These are phyloP conservation scores for Neofusicoccum cordaticola DNA, from an alignment of 2,329 filamentous ascomycete genomes.

Conservation along the genomic window DNA sequence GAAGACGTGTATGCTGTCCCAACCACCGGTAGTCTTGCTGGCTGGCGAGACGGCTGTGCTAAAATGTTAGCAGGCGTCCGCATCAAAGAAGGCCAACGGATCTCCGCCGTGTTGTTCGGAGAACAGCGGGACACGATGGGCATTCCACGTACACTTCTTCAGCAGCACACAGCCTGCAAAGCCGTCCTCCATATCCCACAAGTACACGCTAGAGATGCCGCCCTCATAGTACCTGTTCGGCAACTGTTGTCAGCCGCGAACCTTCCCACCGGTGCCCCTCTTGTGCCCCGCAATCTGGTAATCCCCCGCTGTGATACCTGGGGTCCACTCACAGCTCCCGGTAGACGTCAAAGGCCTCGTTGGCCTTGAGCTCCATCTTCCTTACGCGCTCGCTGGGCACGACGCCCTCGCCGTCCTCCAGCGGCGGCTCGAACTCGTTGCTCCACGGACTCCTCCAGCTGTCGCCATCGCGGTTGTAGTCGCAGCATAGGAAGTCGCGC, in stretches of 20 bases:
- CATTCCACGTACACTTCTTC: slow-evolving; percentile 72
- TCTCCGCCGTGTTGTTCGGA: neutral
- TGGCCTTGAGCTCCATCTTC: slow-evolving; percentile 90
- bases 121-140: neutral
- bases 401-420: slow-evolving; percentile 74
- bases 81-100: neutral
- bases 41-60: slow-evolving; percentile 63
- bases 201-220: slow-evolving; percentile 91
- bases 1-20: slow-evolving; percentile 99
- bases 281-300: neutral
- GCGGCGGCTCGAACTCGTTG: slow-evolving; percentile 93
- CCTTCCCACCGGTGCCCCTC: neutral
- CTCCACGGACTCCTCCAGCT: slow-evolving; percentile 98
- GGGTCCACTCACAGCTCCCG: slow-evolving; percentile 66
- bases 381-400: slow-evolving; percentile 87
- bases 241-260: slow-evolving; percentile 20
- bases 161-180: slow-evolving; percentile 94
- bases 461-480: slow-evolving; percentile 99
- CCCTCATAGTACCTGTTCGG: slow-evolving; percentile 78
- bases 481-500: slow-evolving; percentile 95
- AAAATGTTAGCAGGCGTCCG: neutral
- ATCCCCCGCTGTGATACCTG: neutral
- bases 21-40: slow-evolving; percentile 71
- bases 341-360: slow-evolving; percentile 96
- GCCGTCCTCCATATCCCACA: slow-evolving; percentile 97